Percentiles rank a stretch among this genome's conserved stretches.
Conservation (phyloP, 108 stramenopile species). For the Nitzschia sp. region DNA sequence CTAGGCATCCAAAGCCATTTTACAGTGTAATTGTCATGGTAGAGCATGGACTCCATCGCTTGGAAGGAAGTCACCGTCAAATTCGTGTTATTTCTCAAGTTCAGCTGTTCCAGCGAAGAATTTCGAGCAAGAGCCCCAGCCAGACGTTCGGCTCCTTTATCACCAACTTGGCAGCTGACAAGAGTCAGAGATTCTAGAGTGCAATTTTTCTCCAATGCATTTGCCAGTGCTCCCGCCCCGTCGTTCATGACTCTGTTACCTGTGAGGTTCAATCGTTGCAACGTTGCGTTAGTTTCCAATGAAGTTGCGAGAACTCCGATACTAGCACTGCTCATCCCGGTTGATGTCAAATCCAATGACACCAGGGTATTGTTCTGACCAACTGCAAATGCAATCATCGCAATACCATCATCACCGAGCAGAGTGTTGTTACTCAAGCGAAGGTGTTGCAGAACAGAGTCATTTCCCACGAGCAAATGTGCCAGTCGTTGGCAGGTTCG, state of each 20-base stretch:
- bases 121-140: conserved; percentile 12
- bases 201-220: conserved; percentile 11
- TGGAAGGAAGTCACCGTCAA: neutral
- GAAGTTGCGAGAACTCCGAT: conserved; percentile 6
- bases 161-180: conserved; percentile 28
- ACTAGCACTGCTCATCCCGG: conserved; percentile 7
- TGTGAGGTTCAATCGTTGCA: conserved; percentile 25
- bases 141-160: conserved; percentile 21
- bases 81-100: neutral
- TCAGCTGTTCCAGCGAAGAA: conserved; percentile 1
- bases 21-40: conserved; percentile 11
- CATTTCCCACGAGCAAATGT: conserved; percentile 5
- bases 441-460: neutral
- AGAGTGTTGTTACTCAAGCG: conserved; percentile 5
- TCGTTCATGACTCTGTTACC: conserved; percentile 28
- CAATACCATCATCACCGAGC: conserved; percentile 10
- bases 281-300: conserved; percentile 1
- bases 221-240: conserved; percentile 35
- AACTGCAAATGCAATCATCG: conserved; percentile 26
- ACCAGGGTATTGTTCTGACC: conserved; percentile 20
- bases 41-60: conserved; percentile 11
- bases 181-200: conserved; percentile 40
- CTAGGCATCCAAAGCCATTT: conserved; percentile 17
- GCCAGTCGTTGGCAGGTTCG: conserved; percentile 9
- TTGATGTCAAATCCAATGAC: conserved; percentile 39